A percentile compares a stretch with the other conserved stretches of the same genome.
Conservation (phyloP, 345 rosid species). For the Balakata baccata region DNA sequence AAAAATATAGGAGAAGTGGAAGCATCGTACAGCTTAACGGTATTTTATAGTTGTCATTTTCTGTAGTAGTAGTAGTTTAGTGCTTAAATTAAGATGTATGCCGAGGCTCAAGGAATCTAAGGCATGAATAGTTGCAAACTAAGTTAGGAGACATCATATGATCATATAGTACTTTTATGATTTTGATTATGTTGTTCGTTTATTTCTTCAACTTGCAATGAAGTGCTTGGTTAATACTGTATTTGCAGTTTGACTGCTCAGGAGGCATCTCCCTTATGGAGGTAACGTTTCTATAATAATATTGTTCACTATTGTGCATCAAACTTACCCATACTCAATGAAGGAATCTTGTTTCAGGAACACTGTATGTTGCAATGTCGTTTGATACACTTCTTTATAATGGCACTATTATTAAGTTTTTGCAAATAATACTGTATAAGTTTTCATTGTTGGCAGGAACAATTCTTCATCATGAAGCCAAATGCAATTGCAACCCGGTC, state of each 20-base stretch:
- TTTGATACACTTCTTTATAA: not conserved
- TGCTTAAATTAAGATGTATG: not conserved
- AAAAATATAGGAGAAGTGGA: constrained; percentile 79
- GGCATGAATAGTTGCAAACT: not conserved
- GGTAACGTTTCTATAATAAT: constrained; percentile 33
- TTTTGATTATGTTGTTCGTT: not conserved
- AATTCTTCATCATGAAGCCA: constrained; percentile 83
- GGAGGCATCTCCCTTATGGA: constrained; percentile 67
- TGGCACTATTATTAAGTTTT: not conserved
- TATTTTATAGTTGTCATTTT: constrained; percentile 21
- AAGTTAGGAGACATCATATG: not conserved
- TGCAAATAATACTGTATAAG: not conserved
- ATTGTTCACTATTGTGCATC: not conserved
- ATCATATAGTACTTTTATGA: not conserved
- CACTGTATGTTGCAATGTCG: not conserved
- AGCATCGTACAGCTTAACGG: constrained; percentile 94
- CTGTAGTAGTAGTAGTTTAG: not conserved
- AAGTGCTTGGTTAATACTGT: constrained; percentile 10
- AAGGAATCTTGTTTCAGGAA: not conserved
- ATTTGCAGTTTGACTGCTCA: constrained; percentile 77
- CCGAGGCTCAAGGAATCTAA: constrained; percentile 5
- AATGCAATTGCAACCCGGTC: constrained; percentile 53
- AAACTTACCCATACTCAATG: too few species aligned
- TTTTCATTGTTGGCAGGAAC: constrained; percentile 55
- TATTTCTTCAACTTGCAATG: not conserved